Evolutionary conservation across 768 basidiomycete species (phyloP), one percentile per base, ranked within the genome.

Genomic region (Collybiopsis confluens): DNA sequence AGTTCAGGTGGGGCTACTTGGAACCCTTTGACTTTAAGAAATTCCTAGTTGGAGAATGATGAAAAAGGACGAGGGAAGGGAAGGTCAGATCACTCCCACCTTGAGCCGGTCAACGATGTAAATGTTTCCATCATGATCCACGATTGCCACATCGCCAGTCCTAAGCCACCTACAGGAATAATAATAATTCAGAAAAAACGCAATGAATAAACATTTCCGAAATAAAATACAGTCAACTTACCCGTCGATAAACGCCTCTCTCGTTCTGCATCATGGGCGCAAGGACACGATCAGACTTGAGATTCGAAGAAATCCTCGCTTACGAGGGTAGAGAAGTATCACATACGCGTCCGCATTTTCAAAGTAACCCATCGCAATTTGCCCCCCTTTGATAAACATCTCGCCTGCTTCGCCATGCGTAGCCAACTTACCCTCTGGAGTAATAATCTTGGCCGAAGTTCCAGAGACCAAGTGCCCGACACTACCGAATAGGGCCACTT

Each of bases 21-120:
- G 20, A 54, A 54, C 10, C 50, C 56, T 21, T 41, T 44, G 11
- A 45, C 56, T 33, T 38, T n/a, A 33, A 18, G 15, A 21, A 50
- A 41, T 26, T 37, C 54, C 58, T 72, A 68, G 8, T 28, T 36
- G 20, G n/a, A n/a, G n/a, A n/a, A n/a, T 37, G 30, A 26, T 40
- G 37, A 42, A 21, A 21, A 45, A 18, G 15, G 28, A 40, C 8
- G 1, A 44, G 21, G n/a, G 42, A 27, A 13, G 36, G 11, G 16
- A 13, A 57, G 16, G 16, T 8, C 8, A 36, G 8, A 36, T 36
- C 8, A 36, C 9, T 6, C n/a, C n/a, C 59, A 83, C 86, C 77
- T 89, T 90, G 52, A 88, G 64, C 23, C 88, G 80, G 64, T 90
- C 88, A 11, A 90, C 80, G 24, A 90, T 71, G 61, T 81, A 88